Evolutionary conservation across 2,329 filamentous ascomycete species (phyloP), one percentile per base, ranked within the genome.

Genomic region (Epicoccum nigrum): DNA sequence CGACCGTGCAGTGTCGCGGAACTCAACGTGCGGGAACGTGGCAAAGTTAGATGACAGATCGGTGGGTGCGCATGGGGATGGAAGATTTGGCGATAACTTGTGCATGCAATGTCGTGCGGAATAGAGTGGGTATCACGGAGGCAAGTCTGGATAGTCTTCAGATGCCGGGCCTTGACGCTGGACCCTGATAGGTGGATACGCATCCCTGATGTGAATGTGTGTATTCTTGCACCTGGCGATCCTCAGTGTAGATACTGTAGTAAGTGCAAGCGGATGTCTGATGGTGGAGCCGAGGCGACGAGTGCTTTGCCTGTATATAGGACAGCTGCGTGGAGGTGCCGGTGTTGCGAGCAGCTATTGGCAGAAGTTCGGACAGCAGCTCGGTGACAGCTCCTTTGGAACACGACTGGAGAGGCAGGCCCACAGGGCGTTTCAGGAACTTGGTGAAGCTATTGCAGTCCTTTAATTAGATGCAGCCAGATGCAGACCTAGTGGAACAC

Each of bases 401-500:
- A 43, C 31, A 45, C 32, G 38, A 46, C 37, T 46, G 33, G 38
- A 20, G 25, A 52, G 43, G 30, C 32, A 25, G 23, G 23, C 23
- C 23, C 23, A 9, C 23, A 38, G 12, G 15, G 43, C 16, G 49
- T 52, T 46, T 52, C 42, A 33, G 38, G 27, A 12, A 25, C 42
- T 38, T 25, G 42, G 48, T 33, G 49, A 46, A 46, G 48, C 42
- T 42, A 42, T 32, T 27, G 38, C 20, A 17, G 49, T 28, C 49
- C 49, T 52, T 52, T 47, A 47, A 52, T 52, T 52, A 52, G 43
- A 43, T 43, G 49, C 42, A 51, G 45, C 23, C 37, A 42, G 42
- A 42, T 32, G 20, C 25, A 19, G 42, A 30, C 12, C 28, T 41
- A 37, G 48, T 35, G 41, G 32, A 37, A 33, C 23, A 42, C 23